These are phyloP conservation scores for Tulasnella sp. DNA, from an alignment of 768 basidiomycete species.

Conservation along the genomic window DNA sequence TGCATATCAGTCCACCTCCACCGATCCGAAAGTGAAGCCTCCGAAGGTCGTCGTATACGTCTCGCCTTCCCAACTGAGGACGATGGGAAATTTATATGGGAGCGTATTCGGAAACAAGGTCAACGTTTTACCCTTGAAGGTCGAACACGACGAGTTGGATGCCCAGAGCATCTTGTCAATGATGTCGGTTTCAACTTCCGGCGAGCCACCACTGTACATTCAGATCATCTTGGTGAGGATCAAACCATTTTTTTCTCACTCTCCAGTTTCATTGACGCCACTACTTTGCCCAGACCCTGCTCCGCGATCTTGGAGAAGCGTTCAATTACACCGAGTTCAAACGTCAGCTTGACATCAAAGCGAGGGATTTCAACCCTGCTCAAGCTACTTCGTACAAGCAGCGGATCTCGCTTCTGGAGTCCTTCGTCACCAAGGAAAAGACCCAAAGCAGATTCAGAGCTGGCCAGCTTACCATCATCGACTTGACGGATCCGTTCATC, in stretches of 20 bases:
- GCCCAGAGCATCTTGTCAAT: slow-evolving; percentile 20
- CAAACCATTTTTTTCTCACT: slow-evolving; percentile 2
- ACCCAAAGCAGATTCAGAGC: slow-evolving; percentile 46
- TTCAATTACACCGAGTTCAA: slow-evolving; percentile 26
- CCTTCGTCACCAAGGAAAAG: slow-evolving; percentile 42
- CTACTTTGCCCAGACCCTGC: slow-evolving; percentile 1
- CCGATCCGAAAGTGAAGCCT: slow-evolving; percentile 33
- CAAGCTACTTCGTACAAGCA: slow-evolving; percentile 21
- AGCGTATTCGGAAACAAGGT: slow-evolving; percentile 13
- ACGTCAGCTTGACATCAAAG: not conserved
- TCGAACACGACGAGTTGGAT: slow-evolving; percentile 24
- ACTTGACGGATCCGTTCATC: slow-evolving; percentile 65
- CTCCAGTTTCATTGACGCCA: not conserved
- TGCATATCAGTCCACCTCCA: slow-evolving; percentile 52
- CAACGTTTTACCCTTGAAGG: slow-evolving; percentile 44
- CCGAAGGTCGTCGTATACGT: slow-evolving; percentile 50
- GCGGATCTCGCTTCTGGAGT: slow-evolving; percentile 24
- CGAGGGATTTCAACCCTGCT: slow-evolving; percentile 22
- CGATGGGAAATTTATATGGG: slow-evolving; percentile 55
- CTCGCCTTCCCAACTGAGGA: slow-evolving; percentile 57
- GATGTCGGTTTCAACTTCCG: slow-evolving; percentile 39
- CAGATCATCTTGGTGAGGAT: slow-evolving; percentile 56
- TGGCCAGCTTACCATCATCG: slow-evolving; percentile 63
- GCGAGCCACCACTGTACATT: slow-evolving; percentile 66
- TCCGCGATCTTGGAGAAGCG: slow-evolving; percentile 26